Conservation (phyloP, 257 asterid genomes). For the Fraxinus anomala region DNA sequence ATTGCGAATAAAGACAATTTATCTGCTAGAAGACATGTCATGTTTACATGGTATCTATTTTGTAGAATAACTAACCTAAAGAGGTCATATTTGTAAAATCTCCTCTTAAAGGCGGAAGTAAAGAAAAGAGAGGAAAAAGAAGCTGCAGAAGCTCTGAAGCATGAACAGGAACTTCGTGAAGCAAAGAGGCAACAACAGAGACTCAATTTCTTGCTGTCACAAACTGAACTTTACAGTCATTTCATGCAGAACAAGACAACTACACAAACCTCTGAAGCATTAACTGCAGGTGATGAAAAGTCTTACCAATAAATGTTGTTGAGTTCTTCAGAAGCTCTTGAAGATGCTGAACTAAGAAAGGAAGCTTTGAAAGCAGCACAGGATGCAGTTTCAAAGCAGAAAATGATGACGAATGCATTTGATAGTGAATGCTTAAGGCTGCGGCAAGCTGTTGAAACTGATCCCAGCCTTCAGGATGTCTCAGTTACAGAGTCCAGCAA, state of each 20-base stretch:
- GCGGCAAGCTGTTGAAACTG: slow-evolving; percentile 63
- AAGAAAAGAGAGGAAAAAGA: slow-evolving; percentile 97
- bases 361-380: slow-evolving; percentile 99
- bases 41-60: slow-evolving; percentile 8
- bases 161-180: slow-evolving; percentile 99
- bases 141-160: slow-evolving; percentile 98
- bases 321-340: slow-evolving; percentile 67
- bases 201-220: slow-evolving; percentile 93
- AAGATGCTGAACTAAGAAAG: slow-evolving; percentile 88
- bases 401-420: slow-evolving; percentile 79
- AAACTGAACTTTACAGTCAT: slow-evolving; percentile 97
- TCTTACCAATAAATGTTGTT: slow-evolving; percentile 46
- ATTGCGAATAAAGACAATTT: background rate
- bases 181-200: slow-evolving; percentile 98
- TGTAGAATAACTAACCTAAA: slow-evolving; percentile 15
- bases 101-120: slow-evolving; percentile 76
- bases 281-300: slow-evolving; percentile 49
- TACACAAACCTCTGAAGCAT: slow-evolving; percentile 65
- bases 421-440: slow-evolving; percentile 81
- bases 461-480: slow-evolving; percentile 65
- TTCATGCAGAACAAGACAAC: slow-evolving; percentile 93
- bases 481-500: slow-evolving; percentile 66
- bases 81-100: slow-evolving; percentile 23
- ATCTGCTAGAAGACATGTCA: slow-evolving; percentile 13
- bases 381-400: slow-evolving; percentile 99